Evolutionary conservation across 1,284 basidiomycete species (phyloP).

Genomic region (Erythrobasidium hasegawianum): DNA sequence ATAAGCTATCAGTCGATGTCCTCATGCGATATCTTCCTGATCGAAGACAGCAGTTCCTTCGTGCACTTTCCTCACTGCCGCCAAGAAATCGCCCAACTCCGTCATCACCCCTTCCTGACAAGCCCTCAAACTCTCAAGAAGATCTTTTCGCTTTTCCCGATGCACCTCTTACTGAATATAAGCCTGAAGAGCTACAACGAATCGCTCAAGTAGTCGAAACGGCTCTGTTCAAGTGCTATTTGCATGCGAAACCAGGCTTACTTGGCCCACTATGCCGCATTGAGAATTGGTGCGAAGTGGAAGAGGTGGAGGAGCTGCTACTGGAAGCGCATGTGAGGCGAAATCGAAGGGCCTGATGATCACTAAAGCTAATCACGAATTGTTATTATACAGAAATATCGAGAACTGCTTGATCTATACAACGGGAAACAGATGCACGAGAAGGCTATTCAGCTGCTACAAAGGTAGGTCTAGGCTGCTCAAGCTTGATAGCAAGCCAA

Average conservation of each 20-base stretch:
- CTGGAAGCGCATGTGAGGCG: slow-evolving; percentile 68
- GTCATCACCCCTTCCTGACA: slow-evolving; percentile 43
- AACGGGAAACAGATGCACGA: slow-evolving; percentile 92
- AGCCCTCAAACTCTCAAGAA: slow-evolving; percentile 55
- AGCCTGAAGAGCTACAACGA: slow-evolving; percentile 72
- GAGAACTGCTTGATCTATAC: slow-evolving; percentile 86
- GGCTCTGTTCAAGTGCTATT: slow-evolving; percentile 87
- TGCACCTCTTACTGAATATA: slow-evolving; percentile 63
- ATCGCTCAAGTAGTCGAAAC: slow-evolving; percentile 94
- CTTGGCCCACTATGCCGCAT: slow-evolving; percentile 84
- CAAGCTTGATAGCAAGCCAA: no score
- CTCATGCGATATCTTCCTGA: slow-evolving; percentile 65
- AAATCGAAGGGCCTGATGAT: slow-evolving; percentile 4
- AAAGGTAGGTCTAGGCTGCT: no score
- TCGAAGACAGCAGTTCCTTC: slow-evolving; percentile 74
- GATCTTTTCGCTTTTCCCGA: slow-evolving; percentile 72
- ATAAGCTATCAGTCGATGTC: slow-evolving; percentile 51
- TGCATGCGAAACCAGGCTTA: slow-evolving; percentile 75
- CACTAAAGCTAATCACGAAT: fast-evolving
- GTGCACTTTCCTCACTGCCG: slow-evolving; percentile 63
- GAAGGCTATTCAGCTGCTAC: slow-evolving; percentile 76
- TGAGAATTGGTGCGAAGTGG: slow-evolving; percentile 95
- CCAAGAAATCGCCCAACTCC: slow-evolving; percentile 64
- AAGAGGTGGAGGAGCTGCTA: slow-evolving; percentile 86
- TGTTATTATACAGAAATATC: slow-evolving; percentile 69